Percentiles rank a stretch among this genome's conserved stretches.
Evolutionary conservation across 2,329 filamentous ascomycete genomes (phyloP).

Genomic region (Aspergillus nomiae): DNA sequence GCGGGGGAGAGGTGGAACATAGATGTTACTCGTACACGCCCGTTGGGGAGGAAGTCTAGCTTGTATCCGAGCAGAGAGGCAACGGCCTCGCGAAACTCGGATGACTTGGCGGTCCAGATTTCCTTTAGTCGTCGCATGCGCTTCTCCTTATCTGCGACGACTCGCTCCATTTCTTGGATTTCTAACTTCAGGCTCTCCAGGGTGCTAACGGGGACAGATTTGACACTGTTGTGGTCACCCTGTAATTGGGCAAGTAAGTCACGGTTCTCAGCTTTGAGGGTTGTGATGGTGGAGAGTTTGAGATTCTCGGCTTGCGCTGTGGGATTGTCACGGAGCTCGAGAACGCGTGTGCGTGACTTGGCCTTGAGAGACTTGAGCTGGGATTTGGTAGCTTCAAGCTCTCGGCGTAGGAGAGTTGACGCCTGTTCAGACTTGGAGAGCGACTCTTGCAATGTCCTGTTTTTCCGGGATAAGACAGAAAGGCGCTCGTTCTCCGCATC

Average conservation of each 20-base stretch:
- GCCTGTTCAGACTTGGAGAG: conserved; percentile 69
- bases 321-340: conserved; percentile 88
- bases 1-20: conserved; percentile 72
- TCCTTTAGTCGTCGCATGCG: conserved; percentile 83
- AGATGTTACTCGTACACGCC: conserved; percentile 86
- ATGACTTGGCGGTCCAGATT: conserved; percentile 86
- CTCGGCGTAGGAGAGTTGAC: conserved; percentile 70
- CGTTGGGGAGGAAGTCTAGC: conserved; percentile 94
- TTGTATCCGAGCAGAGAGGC: conserved; percentile 92
- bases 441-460: conserved; percentile 80
- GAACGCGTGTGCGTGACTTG: conserved; percentile 74
- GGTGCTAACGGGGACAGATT: conserved; percentile 73
- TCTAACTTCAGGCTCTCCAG: conserved; percentile 76
- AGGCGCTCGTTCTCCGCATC: conserved; percentile 68
- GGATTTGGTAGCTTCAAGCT: conserved; percentile 70
- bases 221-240: conserved; percentile 49
- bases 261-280: conserved; percentile 79
- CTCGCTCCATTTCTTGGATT: conserved; percentile 70
- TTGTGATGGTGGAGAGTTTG: conserved; percentile 76
- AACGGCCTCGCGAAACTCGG: conserved; percentile 94
- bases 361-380: conserved; percentile 70
- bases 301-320: conserved; percentile 82
- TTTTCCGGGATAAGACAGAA: conserved; percentile 83
- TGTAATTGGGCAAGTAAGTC: conserved; percentile 76
- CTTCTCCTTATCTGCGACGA: conserved; percentile 72